Percentiles rank a stretch among this genome's conserved stretches.
These are phyloP conservation scores for Globisporangium ultimum DNA, from an alignment of 352 stramenopile species.

Conservation along the genomic window DNA sequence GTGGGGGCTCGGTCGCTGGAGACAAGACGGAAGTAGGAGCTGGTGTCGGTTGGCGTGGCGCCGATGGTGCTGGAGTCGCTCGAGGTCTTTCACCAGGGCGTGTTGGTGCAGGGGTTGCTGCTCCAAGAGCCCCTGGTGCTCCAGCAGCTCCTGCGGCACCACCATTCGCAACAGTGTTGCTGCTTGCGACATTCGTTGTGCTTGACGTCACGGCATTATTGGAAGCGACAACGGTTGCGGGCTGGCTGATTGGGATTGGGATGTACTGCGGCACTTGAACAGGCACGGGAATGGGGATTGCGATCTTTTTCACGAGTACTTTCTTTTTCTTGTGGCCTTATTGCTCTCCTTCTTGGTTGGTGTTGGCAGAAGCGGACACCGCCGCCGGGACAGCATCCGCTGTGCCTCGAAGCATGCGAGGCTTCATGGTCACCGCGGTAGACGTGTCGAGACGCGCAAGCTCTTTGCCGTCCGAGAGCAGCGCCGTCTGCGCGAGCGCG, in stretches of 20 bases:
- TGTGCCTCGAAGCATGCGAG: too few species aligned
- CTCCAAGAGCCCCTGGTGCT: not conserved
- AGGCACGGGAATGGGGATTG: slow-evolving; percentile 5
- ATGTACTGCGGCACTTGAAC: slow-evolving; percentile 4
- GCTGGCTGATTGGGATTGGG: slow-evolving; percentile 3
- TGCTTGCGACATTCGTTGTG: not conserved
- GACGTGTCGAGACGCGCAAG: not conserved
- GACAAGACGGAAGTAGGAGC: not conserved
- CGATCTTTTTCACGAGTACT: slow-evolving; percentile 4
- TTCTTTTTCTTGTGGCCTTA: not conserved
- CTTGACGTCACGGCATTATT: not conserved
- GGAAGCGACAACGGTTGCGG: not conserved
- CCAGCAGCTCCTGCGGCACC: not conserved
- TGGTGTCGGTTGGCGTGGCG: not conserved
- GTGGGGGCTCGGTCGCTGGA: not conserved
- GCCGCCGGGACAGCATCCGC: too few species aligned
- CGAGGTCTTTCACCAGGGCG: not conserved
- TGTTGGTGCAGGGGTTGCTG: slow-evolving; percentile 3
- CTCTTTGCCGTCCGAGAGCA: not conserved
- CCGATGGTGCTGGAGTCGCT: slow-evolving; percentile 3
- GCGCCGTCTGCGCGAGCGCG: not conserved
- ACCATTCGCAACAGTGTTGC: too few species aligned
- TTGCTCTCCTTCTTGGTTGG: not conserved
- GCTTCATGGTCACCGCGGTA: too few species aligned
- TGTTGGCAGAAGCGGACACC: too few species aligned